Conservation (phyloP, 1,284 basidiomycete genomes). For the Cryptococcus floricola region DNA sequence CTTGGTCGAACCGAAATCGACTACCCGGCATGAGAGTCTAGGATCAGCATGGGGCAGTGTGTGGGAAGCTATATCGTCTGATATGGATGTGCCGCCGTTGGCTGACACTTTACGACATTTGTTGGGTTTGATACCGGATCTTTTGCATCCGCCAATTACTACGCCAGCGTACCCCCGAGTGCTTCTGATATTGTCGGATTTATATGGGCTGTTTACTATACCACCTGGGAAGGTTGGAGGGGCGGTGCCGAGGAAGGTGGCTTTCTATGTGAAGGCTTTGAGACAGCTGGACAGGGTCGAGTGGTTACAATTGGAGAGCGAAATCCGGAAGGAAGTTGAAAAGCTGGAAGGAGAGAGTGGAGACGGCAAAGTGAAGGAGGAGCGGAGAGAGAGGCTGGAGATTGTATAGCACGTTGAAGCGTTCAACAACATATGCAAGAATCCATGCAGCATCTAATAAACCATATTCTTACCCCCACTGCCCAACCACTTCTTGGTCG, state of each 20-base stretch:
- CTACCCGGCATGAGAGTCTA: constrained; percentile 26
- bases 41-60: constrained; percentile 37
- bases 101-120: constrained; percentile 17
- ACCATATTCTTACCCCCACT: constrained; percentile 21
- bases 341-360: constrained; percentile 4
- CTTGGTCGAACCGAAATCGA: constrained; percentile 34
- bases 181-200: constrained; percentile 29
- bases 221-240: constrained; percentile 11
- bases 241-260: constrained; percentile 32
- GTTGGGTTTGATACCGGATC: constrained; percentile 15
- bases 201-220: constrained; percentile 21
- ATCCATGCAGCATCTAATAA: constrained; percentile 1
- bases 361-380: neutral
- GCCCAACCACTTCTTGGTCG: constrained; percentile 85
- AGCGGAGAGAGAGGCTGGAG: neutral
- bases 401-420: neutral
- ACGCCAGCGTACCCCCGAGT: constrained; percentile 23
- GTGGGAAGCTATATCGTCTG: constrained; percentile 29
- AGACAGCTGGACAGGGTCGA: constrained; percentile 21
- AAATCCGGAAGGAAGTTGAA: constrained; percentile 9
- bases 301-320: constrained; percentile 33
- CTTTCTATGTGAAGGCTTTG: constrained; percentile 39
- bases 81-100: constrained; percentile 9
- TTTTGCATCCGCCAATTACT: constrained; percentile 40
- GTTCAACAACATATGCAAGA: neutral